Evolutionary conservation across 345 rosid species (phyloP), one percentile per base, ranked within the genome.

Genomic region (Mercurialis annua): DNA sequence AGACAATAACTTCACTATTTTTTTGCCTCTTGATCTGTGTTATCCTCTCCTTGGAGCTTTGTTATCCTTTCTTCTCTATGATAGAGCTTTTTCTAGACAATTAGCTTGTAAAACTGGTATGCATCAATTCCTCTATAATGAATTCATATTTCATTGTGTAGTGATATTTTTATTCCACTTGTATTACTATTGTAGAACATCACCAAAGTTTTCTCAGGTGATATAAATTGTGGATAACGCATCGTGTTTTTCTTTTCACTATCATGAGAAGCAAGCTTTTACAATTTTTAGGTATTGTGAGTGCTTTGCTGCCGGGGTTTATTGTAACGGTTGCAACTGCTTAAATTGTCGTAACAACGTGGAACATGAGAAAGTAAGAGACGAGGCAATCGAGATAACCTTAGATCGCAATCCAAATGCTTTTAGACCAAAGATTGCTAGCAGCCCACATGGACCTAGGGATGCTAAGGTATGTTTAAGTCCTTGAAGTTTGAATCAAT

Each of bases 311-410:
- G 77, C 89, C 18, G 93, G 97, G 42, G 70, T 78, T 43, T 74
- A 84, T 70, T 90, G 93, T 56, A 83, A 87, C 33, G 97, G 92
- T 59, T 88, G 98, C 79, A 85, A 92, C 58, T 92, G 98, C 73
- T 6, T 67, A 65, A 84, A 85, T 70, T 92, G 98, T 70, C 81
- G 77, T 12, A 90, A 92, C 79, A 88, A 92, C 70, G 79, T 72
- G 68, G 96, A 84, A 60, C 74, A 87, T 43, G 90, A 84, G 77
- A 31, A 33, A 31, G 71, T 78, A 16, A 88, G 93, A 78, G 79
- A 82, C 65, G 87, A 81, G 73, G 92, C 96, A 38, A 73, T 90
- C 70, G 83, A 56, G 48, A 67, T 64, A 33, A 80, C 71, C 30
- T 76, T 92, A 51, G 92, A 82, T 59, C 90, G 88, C n/a, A 90